Evolutionary conservation across 441 rosid genomes (phyloP).

Genomic region (Raphanus hybrid): DNA sequence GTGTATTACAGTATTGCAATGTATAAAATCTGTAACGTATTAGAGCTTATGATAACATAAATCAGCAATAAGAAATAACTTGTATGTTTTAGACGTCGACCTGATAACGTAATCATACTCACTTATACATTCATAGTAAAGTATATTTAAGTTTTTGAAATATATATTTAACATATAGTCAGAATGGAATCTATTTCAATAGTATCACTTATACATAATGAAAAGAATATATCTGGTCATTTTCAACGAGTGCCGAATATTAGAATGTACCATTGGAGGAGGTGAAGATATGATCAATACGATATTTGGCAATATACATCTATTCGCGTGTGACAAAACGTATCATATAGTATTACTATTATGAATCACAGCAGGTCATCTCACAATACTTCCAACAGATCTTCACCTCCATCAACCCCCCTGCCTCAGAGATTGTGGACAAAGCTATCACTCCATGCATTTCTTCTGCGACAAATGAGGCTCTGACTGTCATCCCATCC

Average conservation of each 20-base stretch:
- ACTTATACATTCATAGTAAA: background rate
- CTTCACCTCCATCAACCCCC: no score
- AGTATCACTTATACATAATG: background rate
- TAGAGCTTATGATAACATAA: background rate
- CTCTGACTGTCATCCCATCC: no score
- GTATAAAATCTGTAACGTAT: background rate
- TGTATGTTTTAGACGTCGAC: background rate
- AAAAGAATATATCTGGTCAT: slow-evolving; percentile 29
- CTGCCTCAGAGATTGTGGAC: no score
- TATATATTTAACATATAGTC: background rate
- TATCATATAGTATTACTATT: background rate
- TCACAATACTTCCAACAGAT: no score
- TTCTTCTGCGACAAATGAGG: no score
- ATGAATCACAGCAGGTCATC: no score
- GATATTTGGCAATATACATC: slow-evolving; percentile 3
- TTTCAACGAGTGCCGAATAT: slow-evolving; percentile 8
- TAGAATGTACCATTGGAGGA: background rate
- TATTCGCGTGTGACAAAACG: slow-evolving; percentile 12
- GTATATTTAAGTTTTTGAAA: background rate
- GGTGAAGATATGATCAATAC: slow-evolving; percentile 8
- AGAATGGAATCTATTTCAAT: slow-evolving; percentile 23
- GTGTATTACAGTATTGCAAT: background rate
- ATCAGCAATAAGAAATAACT: background rate
- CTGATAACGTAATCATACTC: background rate
- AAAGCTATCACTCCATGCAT: no score